Conservation (phyloP, 2,329 filamentous ascomycete genomes). For the Aspergillus udagawae region DNA sequence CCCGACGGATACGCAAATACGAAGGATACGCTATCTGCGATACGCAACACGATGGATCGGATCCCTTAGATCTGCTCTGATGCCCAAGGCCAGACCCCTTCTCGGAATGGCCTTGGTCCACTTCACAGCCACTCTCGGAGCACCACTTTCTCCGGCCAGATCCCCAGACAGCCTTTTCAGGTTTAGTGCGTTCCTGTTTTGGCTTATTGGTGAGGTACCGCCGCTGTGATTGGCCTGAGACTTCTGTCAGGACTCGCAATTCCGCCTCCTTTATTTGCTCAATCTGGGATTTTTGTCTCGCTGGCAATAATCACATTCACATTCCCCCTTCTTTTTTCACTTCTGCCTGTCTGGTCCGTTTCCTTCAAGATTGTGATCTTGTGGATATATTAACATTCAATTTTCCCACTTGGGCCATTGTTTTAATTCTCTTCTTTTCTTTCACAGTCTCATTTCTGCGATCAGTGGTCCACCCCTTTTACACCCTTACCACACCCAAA, state of each 20-base stretch:
- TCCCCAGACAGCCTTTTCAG: conserved; percentile 10
- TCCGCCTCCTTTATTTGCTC: conserved; percentile 20
- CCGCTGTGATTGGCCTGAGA: conserved; percentile 14
- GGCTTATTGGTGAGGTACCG: conserved; percentile 5
- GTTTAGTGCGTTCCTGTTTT: conserved; percentile 4
- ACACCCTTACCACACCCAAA: conserved; percentile 8
- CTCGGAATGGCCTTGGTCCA: not conserved
- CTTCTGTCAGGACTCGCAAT: conserved; percentile 12
- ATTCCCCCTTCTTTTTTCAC: conserved; percentile 3
- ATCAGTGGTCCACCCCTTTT: conserved; percentile 15
- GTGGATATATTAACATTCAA: not conserved
- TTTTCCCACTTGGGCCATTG: conserved; percentile 7
- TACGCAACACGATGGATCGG: not conserved
- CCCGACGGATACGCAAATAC: not conserved
- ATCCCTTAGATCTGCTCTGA: not conserved
- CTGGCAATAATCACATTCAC: conserved; percentile 3
- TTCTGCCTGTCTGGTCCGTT: not conserved
- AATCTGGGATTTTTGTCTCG: not conserved
- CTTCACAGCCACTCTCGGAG: conserved; percentile 8
- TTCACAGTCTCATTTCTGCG: conserved; percentile 9
- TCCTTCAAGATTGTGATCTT: not conserved
- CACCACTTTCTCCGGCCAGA: conserved; percentile 2
- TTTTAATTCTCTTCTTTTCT: conserved; percentile 5
- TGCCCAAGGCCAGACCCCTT: not conserved
- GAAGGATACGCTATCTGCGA: not conserved